These are phyloP conservation scores for Sugiyamaella paludigena DNA, from an alignment of 1,139 yeast species.

Conservation along the genomic window DNA sequence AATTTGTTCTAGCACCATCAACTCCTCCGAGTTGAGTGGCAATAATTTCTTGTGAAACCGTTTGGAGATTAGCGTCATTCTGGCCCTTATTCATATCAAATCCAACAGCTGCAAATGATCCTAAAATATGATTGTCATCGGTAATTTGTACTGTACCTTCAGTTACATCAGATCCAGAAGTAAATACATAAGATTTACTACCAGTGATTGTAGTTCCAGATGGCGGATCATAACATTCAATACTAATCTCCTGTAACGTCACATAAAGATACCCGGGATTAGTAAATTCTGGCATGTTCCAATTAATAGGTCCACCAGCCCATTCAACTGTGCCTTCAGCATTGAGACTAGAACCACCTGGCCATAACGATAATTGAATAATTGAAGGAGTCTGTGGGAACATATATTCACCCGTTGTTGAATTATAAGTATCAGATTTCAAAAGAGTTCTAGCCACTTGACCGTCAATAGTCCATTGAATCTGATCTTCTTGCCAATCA, in stretches of 20 bases:
- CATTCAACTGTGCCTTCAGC: constrained; percentile 81
- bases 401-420: constrained; percentile 54
- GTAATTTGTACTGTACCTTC: constrained; percentile 20
- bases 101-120: constrained; percentile 8
- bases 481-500: constrained; percentile 78
- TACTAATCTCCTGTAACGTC: constrained; percentile 55
- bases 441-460: constrained; percentile 62
- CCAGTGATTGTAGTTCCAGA: constrained; percentile 48
- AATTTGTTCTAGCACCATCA: constrained; percentile 2
- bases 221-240: constrained; percentile 74
- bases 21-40: constrained; percentile 9
- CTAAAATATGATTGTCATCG: constrained; percentile 13
- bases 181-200: constrained; percentile 49
- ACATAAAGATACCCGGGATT: constrained; percentile 78
- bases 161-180: constrained; percentile 47
- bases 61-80: constrained; percentile 7
- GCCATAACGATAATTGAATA: constrained; percentile 87
- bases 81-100: constrained; percentile 8
- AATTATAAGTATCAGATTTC: constrained; percentile 65
- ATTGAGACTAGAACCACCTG: constrained; percentile 70
- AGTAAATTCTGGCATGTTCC: constrained; percentile 72
- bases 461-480: constrained; percentile 78
- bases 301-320: constrained; percentile 91
- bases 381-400: constrained; percentile 92
- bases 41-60: constrained; percentile 2